These are phyloP conservation scores for Silene uniflora DNA, from an alignment of 148 eudicot genomes.

Conservation along the genomic window DNA sequence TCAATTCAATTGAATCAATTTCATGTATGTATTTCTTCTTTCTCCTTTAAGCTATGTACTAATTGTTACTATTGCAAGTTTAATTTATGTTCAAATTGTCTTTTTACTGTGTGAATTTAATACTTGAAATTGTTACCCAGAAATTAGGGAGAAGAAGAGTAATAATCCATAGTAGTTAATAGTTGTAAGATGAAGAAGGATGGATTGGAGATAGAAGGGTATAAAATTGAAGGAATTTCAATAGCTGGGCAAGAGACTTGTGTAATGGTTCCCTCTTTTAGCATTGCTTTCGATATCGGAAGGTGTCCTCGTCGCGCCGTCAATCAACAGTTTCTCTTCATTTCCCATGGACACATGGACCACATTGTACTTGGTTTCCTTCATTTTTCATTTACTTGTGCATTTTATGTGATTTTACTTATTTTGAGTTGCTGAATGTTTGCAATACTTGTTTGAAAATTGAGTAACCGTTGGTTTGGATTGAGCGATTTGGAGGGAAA, in stretches of 20 bases:
- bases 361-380: slow-evolving; percentile 50
- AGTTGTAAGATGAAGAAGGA: background rate
- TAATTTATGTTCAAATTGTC: background rate
- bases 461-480: too few species aligned
- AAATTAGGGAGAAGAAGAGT: slow-evolving; percentile 8
- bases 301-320: slow-evolving; percentile 87
- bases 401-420: background rate
- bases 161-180: background rate
- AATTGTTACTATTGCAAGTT: background rate
- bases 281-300: slow-evolving; percentile 76
- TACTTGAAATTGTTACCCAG: background rate
- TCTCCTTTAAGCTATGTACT: background rate
- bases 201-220: slow-evolving; percentile 37
- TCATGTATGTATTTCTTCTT: background rate
- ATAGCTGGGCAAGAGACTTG: slow-evolving; percentile 78
- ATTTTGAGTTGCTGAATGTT: background rate
- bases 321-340: slow-evolving; percentile 69
- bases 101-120: background rate
- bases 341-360: slow-evolving; percentile 95
- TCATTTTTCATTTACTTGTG: background rate
- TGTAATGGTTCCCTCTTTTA: slow-evolving; percentile 60
- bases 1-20: background rate
- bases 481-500: too few species aligned
- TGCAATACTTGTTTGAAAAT: too few species aligned
- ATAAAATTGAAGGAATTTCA: slow-evolving; percentile 57